These are phyloP conservation scores for Butyriboletus loyo DNA, from an alignment of 768 basidiomycete genomes.

Conservation along the genomic window DNA sequence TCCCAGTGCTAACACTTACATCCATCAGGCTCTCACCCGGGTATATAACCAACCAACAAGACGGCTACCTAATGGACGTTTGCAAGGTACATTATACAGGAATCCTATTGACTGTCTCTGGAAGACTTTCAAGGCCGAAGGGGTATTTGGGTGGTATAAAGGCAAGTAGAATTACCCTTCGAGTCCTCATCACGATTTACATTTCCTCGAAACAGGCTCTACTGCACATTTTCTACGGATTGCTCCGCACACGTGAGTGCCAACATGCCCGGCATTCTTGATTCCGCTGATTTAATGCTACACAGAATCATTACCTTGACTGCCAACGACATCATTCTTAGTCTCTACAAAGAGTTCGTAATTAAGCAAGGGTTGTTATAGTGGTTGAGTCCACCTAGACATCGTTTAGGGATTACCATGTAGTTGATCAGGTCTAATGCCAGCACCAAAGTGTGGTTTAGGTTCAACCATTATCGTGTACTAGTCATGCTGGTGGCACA, in stretches of 20 bases:
- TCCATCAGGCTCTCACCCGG: slow-evolving; percentile 72
- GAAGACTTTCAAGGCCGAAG: slow-evolving; percentile 92
- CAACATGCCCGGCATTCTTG: neutral
- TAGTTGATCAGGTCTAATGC: neutral
- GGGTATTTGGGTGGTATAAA: slow-evolving; percentile 94
- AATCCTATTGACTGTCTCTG: slow-evolving; percentile 95
- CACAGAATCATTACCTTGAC: slow-evolving; percentile 86
- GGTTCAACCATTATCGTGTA: no score
- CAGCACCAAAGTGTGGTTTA: neutral
- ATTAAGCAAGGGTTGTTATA: slow-evolving; percentile 12
- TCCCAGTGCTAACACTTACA: neutral
- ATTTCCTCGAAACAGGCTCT: slow-evolving; percentile 52
- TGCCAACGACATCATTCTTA: slow-evolving; percentile 75
- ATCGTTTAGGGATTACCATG: neutral
- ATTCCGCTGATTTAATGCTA: slow-evolving; percentile 1
- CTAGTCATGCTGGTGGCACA: neutral
- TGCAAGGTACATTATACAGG: slow-evolving; percentile 76
- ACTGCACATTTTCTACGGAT: slow-evolving; percentile 93
- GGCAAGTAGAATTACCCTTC: slow-evolving; percentile 39
- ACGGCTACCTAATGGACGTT: slow-evolving; percentile 63
- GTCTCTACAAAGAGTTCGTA: slow-evolving; percentile 54
- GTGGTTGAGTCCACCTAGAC: neutral
- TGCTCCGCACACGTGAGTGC: slow-evolving; percentile 81
- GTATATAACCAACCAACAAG: slow-evolving; percentile 95
- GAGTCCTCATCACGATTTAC: neutral